A percentile compares a stretch with the other conserved stretches of the same genome.
Evolutionary conservation across 1,284 basidiomycete species (phyloP).

Genomic region (Rugosomyces carneus): DNA sequence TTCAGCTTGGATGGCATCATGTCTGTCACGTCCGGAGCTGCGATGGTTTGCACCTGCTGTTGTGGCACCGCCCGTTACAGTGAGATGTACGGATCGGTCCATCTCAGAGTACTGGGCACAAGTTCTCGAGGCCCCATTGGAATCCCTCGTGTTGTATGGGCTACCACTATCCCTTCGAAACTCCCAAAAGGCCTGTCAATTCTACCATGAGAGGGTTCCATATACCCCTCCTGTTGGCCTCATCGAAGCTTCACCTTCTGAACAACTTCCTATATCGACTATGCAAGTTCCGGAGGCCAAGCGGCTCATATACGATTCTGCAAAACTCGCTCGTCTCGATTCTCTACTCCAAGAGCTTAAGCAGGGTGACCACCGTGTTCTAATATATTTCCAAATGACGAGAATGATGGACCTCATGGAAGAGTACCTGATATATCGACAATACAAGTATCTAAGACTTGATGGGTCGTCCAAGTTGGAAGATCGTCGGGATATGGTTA

Average conservation of each 20-base stretch:
- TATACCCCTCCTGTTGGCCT: constrained; percentile 68
- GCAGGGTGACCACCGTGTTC: constrained; percentile 86
- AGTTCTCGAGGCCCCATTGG: constrained; percentile 58
- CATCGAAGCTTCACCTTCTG: constrained; percentile 56
- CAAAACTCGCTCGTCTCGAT: constrained; percentile 92
- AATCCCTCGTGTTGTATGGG: constrained; percentile 83
- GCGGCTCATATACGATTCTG: constrained; percentile 94
- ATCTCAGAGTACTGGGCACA: constrained; percentile 72
- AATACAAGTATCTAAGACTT: constrained; percentile 95
- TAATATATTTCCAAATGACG: constrained; percentile 99
- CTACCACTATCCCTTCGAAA: constrained; percentile 67
- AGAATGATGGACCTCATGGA: constrained; percentile 99
- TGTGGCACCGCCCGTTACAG: constrained; percentile 78
- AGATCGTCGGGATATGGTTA: constrained; percentile 98
- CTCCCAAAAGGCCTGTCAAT: constrained; percentile 46
- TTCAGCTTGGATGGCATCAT: constrained; percentile 67
- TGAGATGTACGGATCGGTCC: constrained; percentile 72
- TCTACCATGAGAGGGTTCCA: constrained; percentile 51
- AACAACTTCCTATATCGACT: constrained; percentile 78
- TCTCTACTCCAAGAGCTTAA: constrained; percentile 88
- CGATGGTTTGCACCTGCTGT: constrained; percentile 80
- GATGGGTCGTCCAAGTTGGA: constrained; percentile 96
- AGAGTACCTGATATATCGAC: constrained; percentile 96
- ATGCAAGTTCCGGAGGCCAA: constrained; percentile 97
- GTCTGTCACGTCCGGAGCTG: constrained; percentile 72